These are phyloP conservation scores for Madurella mycetomatis DNA, from an alignment of 2,329 filamentous ascomycete species.

Conservation along the genomic window DNA sequence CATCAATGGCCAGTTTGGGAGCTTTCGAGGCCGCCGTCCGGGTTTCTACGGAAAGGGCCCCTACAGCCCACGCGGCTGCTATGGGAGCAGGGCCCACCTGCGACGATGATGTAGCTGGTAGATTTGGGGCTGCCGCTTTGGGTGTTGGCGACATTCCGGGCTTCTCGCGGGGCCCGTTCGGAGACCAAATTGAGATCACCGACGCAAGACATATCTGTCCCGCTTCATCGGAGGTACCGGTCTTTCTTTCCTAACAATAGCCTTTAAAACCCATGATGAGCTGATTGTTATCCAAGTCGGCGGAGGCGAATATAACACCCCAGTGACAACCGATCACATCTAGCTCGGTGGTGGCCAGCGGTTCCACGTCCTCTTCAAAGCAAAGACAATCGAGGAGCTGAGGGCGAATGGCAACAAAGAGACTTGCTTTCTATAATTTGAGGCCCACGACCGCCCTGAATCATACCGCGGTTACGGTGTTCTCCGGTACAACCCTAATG, in stretches of 20 bases:
- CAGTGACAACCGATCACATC: conserved; percentile 43
- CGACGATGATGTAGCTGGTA: background rate
- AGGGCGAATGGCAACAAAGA: conserved; percentile 31
- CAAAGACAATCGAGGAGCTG: conserved; percentile 47
- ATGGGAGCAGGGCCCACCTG: background rate
- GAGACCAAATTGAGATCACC: conserved; percentile 19
- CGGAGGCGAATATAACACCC: conserved; percentile 50
- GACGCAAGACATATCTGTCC: conserved; percentile 53
- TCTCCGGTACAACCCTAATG: conserved; percentile 30
- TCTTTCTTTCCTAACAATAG: conserved; percentile 50
- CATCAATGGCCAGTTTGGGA: conserved; percentile 16
- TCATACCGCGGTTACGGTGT: conserved; percentile 46
- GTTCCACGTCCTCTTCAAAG: conserved; percentile 52
- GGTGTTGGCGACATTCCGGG: background rate
- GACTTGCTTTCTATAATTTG: conserved; percentile 41
- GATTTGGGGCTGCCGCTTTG: background rate
- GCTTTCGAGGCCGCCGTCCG: conserved; percentile 1
- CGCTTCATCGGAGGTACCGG: conserved; percentile 55
- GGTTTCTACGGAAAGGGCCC: background rate
- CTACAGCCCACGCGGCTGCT: conserved; percentile 30
- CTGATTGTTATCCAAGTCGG: conserved; percentile 60
- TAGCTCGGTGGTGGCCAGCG: conserved; percentile 57
- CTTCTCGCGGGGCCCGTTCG: background rate
- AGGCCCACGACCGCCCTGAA: conserved; percentile 45
- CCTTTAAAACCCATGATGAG: conserved; percentile 52